A percentile compares a stretch with the other conserved stretches of the same genome.
phyloP scores from a whole-genome alignment of 768 basidiomycete genomes.

The Cyclocybe cylindracea region DNA sequence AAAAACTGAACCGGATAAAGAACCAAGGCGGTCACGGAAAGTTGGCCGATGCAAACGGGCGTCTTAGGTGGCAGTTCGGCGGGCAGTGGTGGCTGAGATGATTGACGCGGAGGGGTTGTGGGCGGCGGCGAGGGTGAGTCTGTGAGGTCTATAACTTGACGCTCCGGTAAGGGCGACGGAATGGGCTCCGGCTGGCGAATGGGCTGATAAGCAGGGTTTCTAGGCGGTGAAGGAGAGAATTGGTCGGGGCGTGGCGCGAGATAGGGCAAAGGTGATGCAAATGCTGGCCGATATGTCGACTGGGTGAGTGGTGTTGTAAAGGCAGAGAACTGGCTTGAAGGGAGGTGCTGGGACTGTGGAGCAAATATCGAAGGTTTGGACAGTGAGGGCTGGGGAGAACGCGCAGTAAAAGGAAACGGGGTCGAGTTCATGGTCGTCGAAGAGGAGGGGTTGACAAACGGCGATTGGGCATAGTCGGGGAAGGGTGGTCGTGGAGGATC shows the following conservation, averaged over 20 bases:
- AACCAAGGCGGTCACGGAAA: conserved; percentile 81
- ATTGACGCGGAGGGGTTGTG: conserved; percentile 24
- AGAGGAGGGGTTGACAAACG: conserved; percentile 13
- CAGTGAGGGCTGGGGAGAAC: conserved; percentile 8
- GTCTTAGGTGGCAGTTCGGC: conserved; percentile 74
- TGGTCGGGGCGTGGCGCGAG: conserved; percentile 28
- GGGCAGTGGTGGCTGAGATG: conserved; percentile 37
- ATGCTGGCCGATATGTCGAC: conserved; percentile 48
- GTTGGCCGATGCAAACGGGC: conserved; percentile 85
- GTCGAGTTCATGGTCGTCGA: conserved; percentile 11
- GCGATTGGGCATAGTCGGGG: conserved; percentile 18
- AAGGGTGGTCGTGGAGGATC: conserved; percentile 24
- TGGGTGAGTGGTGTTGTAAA: conserved; percentile 18
- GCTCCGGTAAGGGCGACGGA: conserved; percentile 26
- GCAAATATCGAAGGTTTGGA: conserved; percentile 8
- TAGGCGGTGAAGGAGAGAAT: conserved; percentile 16
- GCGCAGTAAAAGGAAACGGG: conserved; percentile 11
- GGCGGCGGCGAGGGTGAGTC: conserved; percentile 60
- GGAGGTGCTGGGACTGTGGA: conserved; percentile 3
- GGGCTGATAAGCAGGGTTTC: conserved; percentile 20
- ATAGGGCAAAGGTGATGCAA: conserved; percentile 46
- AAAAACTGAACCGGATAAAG: conserved; percentile 82
- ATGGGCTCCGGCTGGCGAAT: conserved; percentile 24
- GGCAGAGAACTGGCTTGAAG: conserved; percentile 9
- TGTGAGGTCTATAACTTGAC: conserved; percentile 77